Evolutionary conservation across 2,329 filamentous ascomycete genomes (phyloP).

Genomic region (Diaporthe sp.): DNA sequence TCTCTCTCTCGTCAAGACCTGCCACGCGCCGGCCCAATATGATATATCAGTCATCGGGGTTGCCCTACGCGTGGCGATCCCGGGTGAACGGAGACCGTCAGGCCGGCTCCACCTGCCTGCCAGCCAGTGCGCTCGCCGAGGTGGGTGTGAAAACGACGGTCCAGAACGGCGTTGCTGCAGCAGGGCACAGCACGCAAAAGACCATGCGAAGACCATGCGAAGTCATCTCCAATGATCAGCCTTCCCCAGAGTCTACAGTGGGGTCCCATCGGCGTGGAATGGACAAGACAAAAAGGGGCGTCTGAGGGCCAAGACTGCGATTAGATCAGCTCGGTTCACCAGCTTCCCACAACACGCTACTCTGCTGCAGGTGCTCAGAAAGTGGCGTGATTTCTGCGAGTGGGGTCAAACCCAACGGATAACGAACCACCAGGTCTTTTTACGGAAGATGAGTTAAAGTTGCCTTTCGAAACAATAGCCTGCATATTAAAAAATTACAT

Average conservation of each 20-base stretch:
- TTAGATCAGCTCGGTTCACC: constrained; percentile 19
- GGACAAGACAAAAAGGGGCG: neutral
- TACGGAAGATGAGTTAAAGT: neutral
- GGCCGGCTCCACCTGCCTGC: neutral
- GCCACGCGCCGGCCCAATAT: neutral
- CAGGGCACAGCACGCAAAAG: neutral
- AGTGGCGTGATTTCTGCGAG: constrained; percentile 39
- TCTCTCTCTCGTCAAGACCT: constrained; percentile 5
- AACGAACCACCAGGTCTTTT: neutral
- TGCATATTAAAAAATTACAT: neutral
- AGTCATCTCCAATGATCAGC: constrained; percentile 10
- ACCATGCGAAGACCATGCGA: neutral
- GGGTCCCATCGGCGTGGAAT: neutral
- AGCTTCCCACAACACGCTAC: constrained; percentile 29
- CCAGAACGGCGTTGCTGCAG: neutral
- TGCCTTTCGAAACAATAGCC: too few species aligned
- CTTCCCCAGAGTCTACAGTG: constrained; percentile 12
- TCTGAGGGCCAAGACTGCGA: constrained; percentile 4
- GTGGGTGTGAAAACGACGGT: neutral
- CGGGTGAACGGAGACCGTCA: neutral
- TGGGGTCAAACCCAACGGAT: constrained; percentile 5
- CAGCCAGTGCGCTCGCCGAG: neutral
- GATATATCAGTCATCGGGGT: constrained; percentile 14
- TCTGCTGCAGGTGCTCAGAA: constrained; percentile 35
- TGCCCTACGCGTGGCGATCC: neutral